phyloP scores from a whole-genome alignment of 306 rosid species.

The Cotoneaster glaucophyllus region DNA sequence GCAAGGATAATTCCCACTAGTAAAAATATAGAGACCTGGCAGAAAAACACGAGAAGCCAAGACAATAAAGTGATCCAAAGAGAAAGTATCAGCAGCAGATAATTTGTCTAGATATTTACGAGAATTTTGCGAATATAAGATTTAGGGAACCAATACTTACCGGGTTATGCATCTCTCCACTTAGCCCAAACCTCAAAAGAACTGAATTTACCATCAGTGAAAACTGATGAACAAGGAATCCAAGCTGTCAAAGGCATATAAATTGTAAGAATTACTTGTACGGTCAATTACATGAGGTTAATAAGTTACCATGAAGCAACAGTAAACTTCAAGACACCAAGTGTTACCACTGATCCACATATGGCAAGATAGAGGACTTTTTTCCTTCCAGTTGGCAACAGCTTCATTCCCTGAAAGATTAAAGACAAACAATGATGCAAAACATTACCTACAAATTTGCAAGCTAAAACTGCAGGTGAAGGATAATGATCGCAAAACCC shows the following conservation, averaged over 20 bases:
- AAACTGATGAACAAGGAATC: slow-evolving; percentile 60
- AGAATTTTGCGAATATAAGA: not conserved
- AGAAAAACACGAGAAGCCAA: slow-evolving; percentile 4
- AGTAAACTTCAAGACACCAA: not conserved
- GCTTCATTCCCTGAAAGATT: slow-evolving; percentile 68
- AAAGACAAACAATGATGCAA: slow-evolving; percentile 6
- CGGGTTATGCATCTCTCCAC: slow-evolving; percentile 78
- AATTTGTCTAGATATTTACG: not conserved
- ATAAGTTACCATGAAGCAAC: not conserved
- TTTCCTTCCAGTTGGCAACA: slow-evolving; percentile 81
- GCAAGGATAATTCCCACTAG: slow-evolving; percentile 55
- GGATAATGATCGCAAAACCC: not conserved
- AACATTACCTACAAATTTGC: not conserved
- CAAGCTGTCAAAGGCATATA: slow-evolving; percentile 47
- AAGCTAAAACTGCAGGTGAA: slow-evolving; percentile 15
- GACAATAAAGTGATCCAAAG: not conserved
- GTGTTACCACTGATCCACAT: slow-evolving; percentile 74
- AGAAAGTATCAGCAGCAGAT: not conserved
- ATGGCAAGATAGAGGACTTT: slow-evolving; percentile 53
- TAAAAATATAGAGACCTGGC: slow-evolving; percentile 57
- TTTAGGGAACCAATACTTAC: slow-evolving; percentile 31
- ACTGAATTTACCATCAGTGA: slow-evolving; percentile 53
- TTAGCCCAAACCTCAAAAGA: slow-evolving; percentile 63
- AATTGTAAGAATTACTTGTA: not conserved
- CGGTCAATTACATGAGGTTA: slow-evolving; percentile 2